Base-by-base conservation (phyloP, 495 filamentous ascomycete species). In the Xylaria bambusicola region DNA sequence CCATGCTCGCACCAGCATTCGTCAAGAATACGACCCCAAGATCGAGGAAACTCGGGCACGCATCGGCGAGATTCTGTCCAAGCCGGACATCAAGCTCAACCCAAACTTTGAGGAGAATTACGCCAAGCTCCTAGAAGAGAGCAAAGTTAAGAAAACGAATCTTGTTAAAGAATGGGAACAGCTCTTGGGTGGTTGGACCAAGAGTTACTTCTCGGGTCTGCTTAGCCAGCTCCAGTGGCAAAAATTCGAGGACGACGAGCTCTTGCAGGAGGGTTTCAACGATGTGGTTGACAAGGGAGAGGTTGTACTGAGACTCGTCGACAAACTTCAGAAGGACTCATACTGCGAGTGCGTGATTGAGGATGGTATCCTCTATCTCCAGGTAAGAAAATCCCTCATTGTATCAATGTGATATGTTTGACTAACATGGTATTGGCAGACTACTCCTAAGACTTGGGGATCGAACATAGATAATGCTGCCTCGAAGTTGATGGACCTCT, bases 41-140 rank as follows among this genome's bases (percentile, higher is more conserved):
- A 71, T 75, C 29, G 68, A 61, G 12, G 73, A 58, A 6, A 48
- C 75, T 17, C 64, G 69, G n/a, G 44, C 62, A 18, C 70, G 77
- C 50, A 63, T 80, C 41, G 72, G 58, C 41, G 67, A 62, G 47
- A 46, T 74, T 15, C 70, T 84, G n/a, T 67, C 65, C 23, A 77
- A 73, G 60, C 52, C 69, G 10, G 70, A 73, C 27, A 68, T 81
- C 55, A 71, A 68, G 36, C 61, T 82, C 13, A 72, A 61, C 36
- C 74, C 77, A 36, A 75, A 73, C 50, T 83, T 84, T 58, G 76
- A 84, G 56, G 66, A 67, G 27, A 67, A 70, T 38, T 78, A 81
- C 65, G 72, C 76, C 64, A 76, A 75, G 74, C 71, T 87, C 61
- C 40, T 48, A 17, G 63, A 66, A 46, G 68, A 71, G 26, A 59